A percentile compares a stretch with the other conserved stretches of the same genome.
Evolutionary conservation across 202 grass and related monocot genomes (phyloP).

Genomic region (Carex arenaria): DNA sequence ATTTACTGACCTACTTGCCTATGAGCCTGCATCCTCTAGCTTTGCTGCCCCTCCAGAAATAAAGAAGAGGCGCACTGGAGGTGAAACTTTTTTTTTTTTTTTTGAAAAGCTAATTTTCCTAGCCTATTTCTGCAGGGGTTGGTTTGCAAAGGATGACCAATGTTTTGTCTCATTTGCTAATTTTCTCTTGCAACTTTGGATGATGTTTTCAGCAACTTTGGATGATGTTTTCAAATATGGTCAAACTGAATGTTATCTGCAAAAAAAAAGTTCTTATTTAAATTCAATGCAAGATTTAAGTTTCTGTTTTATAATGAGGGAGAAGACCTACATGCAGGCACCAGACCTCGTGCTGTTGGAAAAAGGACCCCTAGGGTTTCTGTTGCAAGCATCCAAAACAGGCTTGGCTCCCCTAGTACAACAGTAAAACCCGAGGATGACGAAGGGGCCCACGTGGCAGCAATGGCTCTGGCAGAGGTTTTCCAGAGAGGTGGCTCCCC

Average conservation of each 20-base stretch:
- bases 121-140: conserved; percentile 5
- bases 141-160: not conserved
- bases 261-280: not conserved
- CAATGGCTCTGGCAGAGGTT: conserved; percentile 85
- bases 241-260: not conserved
- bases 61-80: conserved; percentile 88
- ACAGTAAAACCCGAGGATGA: conserved; percentile 58
- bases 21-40: conserved; percentile 61
- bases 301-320: conserved; percentile 36
- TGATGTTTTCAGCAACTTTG: not conserved
- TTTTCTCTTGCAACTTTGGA: not conserved
- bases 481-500: conserved; percentile 83
- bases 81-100: conserved; percentile 35
- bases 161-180: not conserved
- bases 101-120: not conserved
- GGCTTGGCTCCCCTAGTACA: conserved; percentile 33
- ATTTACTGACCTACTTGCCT: conserved; percentile 71
- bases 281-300: conserved; percentile 5
- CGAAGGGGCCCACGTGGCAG: conserved; percentile 87
- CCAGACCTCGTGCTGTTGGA: conserved; percentile 80
- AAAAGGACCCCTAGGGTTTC: conserved; percentile 96
- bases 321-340: conserved; percentile 59
- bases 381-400: conserved; percentile 65
- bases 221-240: not conserved
- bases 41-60: conserved; percentile 83